Base-by-base conservation (phyloP, 139 green algal species). In the Ulvella scutata region DNA sequence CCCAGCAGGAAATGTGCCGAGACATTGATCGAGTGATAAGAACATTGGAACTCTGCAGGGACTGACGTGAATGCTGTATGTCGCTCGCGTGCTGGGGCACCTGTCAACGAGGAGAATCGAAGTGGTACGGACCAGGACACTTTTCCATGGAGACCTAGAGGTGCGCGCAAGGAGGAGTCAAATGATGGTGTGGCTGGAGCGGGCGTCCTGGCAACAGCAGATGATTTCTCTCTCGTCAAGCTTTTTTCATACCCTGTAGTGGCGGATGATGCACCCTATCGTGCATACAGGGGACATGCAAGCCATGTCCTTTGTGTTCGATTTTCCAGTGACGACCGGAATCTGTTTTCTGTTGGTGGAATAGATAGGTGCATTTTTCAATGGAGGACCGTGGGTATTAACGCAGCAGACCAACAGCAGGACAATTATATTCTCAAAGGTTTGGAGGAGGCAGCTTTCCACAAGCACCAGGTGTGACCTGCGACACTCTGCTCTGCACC, bases 181-280 rank as follows among this genome's bases (percentile, higher is more conserved):
- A 76, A 80, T 2, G 82, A 86, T 37, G 76, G 79, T 34, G 76
- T 85, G 38, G 77, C 72, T 33, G 77, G 81, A 21, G 74, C 60
- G 17, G 77, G 84, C 26, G 85, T 82, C 77, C 72, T 89, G 4
- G 80, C 79, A 3, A 86, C 84, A 3, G 84, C 76, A 3, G 84
- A 89, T 23, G 82, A 89, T 77, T 84, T 83, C 39, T 83, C 81
- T 9, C 75, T 61, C 33, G 78, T 89, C 39, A 81, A 82, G 31
- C 77, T 89, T 23, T 87, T 89, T 79, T 87, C 85, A 78, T 86
- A 82, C 76, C 84, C 84, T 4, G 80, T 84, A 29, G 80, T 89
- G 29, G 78, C 74, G 62, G 84, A 89, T 74, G 84, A 89, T 44
- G 84, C 84, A 35, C 84, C 84, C 17, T 84, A 79, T 80, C 84